These are phyloP conservation scores for Rhinocladiella mackenziei DNA, from an alignment of 2,329 filamentous ascomycete genomes.

Conservation along the genomic window DNA sequence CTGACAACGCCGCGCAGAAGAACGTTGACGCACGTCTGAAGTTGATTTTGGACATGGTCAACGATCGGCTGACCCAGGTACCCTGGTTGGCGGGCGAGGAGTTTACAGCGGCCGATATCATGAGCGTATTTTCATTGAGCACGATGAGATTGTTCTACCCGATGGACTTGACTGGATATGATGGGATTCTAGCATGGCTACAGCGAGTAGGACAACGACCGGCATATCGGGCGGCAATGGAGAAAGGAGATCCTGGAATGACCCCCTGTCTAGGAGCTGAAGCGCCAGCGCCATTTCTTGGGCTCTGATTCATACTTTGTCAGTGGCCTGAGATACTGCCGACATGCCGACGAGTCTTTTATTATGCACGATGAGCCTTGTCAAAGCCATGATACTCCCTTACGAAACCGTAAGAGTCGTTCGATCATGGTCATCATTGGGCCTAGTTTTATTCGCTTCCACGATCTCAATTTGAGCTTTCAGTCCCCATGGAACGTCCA, in stretches of 20 bases:
- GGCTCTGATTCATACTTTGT: neutral
- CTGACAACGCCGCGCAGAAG: neutral
- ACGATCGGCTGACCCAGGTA: slow-evolving; percentile 47
- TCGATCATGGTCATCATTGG: too few species aligned
- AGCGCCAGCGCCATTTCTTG: slow-evolving; percentile 5
- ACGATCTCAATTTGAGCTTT: too few species aligned
- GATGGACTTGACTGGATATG: slow-evolving; percentile 40
- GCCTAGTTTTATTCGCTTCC: too few species aligned
- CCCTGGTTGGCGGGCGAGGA: slow-evolving; percentile 59
- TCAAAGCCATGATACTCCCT: too few species aligned
- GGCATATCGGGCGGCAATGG: slow-evolving; percentile 47
- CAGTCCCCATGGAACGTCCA: too few species aligned
- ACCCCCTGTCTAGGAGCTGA: slow-evolving; percentile 5
- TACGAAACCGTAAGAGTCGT: too few species aligned
- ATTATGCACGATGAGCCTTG: too few species aligned
- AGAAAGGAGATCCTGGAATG: slow-evolving; percentile 48
- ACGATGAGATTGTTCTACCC: slow-evolving; percentile 55
- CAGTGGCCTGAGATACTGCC: too few species aligned
- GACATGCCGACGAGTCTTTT: too few species aligned
- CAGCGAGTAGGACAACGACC: slow-evolving; percentile 43
- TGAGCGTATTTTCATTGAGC: slow-evolving; percentile 58
- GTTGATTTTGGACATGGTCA: slow-evolving; percentile 41
- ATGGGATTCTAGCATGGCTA: slow-evolving; percentile 46
- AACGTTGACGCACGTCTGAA: slow-evolving; percentile 27
- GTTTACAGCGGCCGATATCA: slow-evolving; percentile 63